Conservation (phyloP, 345 rosid genomes). For the Microthlaspi erraticum region DNA sequence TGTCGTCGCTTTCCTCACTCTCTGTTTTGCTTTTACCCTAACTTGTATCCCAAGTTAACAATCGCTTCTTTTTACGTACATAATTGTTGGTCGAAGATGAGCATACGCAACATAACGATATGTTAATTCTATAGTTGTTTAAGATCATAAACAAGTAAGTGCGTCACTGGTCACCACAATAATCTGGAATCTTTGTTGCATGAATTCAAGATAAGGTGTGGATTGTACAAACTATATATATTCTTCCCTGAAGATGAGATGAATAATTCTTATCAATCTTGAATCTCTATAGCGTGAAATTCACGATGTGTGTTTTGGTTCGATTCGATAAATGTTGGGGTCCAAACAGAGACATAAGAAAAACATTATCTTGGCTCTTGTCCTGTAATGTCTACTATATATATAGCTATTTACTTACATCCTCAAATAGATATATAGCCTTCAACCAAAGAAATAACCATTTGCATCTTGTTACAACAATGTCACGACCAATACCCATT, state of each 20-base stretch:
- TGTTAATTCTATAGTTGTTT: no score
- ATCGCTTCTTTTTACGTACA: no score
- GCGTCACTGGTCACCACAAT: no score
- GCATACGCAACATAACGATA: no score
- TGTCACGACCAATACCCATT: conserved; percentile 36
- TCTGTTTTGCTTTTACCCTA: no score
- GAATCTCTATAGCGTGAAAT: conserved; percentile 20
- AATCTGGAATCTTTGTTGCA: conserved; percentile 3
- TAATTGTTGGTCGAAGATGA: no score
- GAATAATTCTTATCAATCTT: conserved; percentile 15
- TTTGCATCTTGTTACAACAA: conserved; percentile 16
- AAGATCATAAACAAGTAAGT: no score
- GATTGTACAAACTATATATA: background rate
- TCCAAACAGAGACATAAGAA: background rate
- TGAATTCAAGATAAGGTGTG: conserved; percentile 8
- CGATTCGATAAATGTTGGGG: background rate
- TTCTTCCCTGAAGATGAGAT: background rate
- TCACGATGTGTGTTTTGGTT: background rate
- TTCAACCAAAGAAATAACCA: background rate
- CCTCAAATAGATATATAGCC: background rate
- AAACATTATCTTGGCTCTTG: background rate
- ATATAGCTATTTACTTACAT: conserved; percentile 5
- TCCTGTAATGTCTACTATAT: background rate
- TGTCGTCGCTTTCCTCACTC: no score
- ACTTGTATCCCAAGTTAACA: no score